A percentile compares a stretch with the other conserved stretches of the same genome.
These are phyloP conservation scores for Brettanomyces sp. DNA, from an alignment of 805 yeast genomes.

Conservation along the genomic window DNA sequence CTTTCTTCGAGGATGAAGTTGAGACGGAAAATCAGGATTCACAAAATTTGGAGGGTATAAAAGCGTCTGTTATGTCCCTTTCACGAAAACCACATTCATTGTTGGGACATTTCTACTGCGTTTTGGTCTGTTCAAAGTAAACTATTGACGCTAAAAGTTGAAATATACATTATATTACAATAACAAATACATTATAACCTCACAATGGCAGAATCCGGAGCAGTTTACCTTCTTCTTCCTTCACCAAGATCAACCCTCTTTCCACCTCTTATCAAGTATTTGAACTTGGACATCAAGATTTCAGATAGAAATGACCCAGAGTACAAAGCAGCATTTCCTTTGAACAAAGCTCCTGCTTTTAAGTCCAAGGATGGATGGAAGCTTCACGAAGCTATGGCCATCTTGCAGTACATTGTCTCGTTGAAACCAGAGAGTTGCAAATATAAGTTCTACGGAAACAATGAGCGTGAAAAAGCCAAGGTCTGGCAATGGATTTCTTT, in stretches of 20 bases:
- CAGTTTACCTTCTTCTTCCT: conserved; percentile 9
- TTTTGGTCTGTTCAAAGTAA: too few relatives aligned
- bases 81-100: too few relatives aligned
- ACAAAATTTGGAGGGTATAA: too few relatives aligned
- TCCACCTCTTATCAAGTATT: conserved; percentile 42
- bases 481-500: conserved; percentile 71
- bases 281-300: conserved; percentile 47
- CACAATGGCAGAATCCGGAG: conserved; percentile 14
- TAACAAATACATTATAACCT: too few relatives aligned
- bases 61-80: too few relatives aligned
- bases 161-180: too few relatives aligned
- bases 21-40: too few relatives aligned
- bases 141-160: too few relatives aligned
- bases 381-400: conserved; percentile 57
- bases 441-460: conserved; percentile 41
- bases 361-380: conserved; percentile 56
- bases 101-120: too few relatives aligned
- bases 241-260: conserved; percentile 28
- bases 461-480: conserved; percentile 47
- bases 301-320: conserved; percentile 29
- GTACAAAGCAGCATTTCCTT: conserved; percentile 47
- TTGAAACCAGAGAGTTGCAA: conserved; percentile 22
- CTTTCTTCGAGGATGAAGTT: too few relatives aligned
- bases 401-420: conserved; percentile 35
- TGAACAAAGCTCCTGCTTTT: conserved; percentile 54